phyloP scores from a whole-genome alignment of 192 early-diverging fungal species.

The Gigaspora rosea region DNA sequence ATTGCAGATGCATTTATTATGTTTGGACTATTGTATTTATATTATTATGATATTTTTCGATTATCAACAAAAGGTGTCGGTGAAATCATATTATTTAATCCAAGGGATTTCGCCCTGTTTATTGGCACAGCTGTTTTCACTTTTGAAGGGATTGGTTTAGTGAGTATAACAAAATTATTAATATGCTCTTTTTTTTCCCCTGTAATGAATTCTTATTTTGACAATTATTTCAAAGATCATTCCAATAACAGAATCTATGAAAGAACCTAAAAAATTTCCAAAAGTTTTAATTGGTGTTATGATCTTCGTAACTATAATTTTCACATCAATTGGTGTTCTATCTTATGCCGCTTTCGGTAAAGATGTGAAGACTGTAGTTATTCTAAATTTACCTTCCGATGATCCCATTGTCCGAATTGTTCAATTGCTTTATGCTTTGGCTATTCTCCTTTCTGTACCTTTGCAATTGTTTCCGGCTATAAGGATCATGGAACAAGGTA shows the following conservation, averaged over 20 bases:
- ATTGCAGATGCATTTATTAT: conserved; percentile 94
- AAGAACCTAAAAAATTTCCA: conserved; percentile 85
- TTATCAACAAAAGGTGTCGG: conserved; percentile 68
- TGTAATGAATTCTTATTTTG: neutral
- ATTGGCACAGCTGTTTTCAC: conserved; percentile 94
- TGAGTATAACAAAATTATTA: neutral
- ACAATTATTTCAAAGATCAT: conserved; percentile 50
- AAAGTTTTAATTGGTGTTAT: conserved; percentile 78
- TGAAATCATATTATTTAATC: conserved; percentile 77
- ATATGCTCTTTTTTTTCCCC: neutral
- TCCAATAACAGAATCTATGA: conserved; percentile 87
- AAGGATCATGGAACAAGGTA: conserved; percentile 84
- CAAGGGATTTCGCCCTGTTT: conserved; percentile 80
- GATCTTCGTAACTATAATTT: conserved; percentile 76
- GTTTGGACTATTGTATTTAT: conserved; percentile 81
- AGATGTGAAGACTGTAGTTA: conserved; percentile 82
- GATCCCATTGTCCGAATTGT: conserved; percentile 65
- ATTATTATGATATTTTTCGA: conserved; percentile 75
- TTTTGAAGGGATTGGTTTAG: conserved; percentile 85
- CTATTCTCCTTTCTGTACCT: conserved; percentile 93
- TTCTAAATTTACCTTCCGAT: conserved; percentile 81
- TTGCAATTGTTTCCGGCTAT: conserved; percentile 92
- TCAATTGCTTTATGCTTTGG: conserved; percentile 86
- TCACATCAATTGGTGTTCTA: conserved; percentile 77
- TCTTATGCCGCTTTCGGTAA: conserved; percentile 87